Evolutionary conservation across 2,329 filamentous ascomycete genomes (phyloP).

Genomic region (Venturiaceae sp.): DNA sequence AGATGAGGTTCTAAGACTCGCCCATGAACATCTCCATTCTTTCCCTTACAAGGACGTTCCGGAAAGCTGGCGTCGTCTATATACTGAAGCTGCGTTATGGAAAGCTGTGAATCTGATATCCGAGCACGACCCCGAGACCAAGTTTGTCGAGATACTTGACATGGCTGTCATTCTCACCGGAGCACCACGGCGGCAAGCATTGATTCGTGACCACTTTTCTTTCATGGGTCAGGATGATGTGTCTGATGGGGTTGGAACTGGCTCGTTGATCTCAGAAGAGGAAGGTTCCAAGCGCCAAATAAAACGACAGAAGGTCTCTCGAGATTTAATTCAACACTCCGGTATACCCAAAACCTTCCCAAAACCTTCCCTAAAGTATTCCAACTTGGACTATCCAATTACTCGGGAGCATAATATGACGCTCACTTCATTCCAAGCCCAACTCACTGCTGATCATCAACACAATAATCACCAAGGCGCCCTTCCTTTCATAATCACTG

Average conservation of each 20-base stretch:
- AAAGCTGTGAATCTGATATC: slow-evolving; percentile 8
- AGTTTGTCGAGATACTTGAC: slow-evolving; percentile 59
- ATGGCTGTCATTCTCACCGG: slow-evolving; percentile 68
- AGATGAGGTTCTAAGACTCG: slow-evolving; percentile 5
- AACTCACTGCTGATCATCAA: slow-evolving; percentile 9
- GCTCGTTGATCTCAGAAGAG: too few species aligned
- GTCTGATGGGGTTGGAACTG: too few species aligned
- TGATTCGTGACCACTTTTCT: background rate
- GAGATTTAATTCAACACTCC: background rate
- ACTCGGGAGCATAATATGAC: slow-evolving; percentile 10
- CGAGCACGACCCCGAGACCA: slow-evolving; percentile 38
- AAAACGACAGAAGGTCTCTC: background rate
- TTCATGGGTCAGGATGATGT: background rate
- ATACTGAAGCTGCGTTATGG: slow-evolving; percentile 56
- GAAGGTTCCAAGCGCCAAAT: slow-evolving; percentile 15
- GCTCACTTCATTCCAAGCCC: slow-evolving; percentile 19
- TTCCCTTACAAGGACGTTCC: slow-evolving; percentile 60
- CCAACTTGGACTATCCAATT: slow-evolving; percentile 21
- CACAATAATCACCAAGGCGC: background rate
- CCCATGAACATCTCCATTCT: slow-evolving; percentile 50
- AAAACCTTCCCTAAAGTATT: background rate
- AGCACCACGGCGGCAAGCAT: slow-evolving; percentile 44
- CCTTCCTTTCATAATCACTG: slow-evolving; percentile 59
- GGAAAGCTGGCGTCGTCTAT: slow-evolving; percentile 58
- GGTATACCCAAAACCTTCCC: background rate